phyloP scores from a whole-genome alignment of 371 early-diverging fungal species.

The Mortierella sp. region DNA sequence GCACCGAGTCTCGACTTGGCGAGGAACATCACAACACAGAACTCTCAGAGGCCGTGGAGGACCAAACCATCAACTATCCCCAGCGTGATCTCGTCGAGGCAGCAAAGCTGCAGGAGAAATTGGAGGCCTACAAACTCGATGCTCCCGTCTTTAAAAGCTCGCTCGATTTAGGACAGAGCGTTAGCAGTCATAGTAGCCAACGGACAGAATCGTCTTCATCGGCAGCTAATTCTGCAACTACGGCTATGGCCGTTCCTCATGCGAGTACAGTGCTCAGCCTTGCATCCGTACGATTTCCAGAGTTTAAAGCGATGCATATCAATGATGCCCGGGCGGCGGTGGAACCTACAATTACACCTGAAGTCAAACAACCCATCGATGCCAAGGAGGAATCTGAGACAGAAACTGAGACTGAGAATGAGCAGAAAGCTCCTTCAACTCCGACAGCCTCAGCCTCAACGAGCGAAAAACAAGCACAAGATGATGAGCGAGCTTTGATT shows the following conservation, averaged over 20 bases:
- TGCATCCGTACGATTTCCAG: background rate
- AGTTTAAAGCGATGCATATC: background rate
- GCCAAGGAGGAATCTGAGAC: slow-evolving; percentile 2
- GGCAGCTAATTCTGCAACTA: too few relatives aligned
- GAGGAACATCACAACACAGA: background rate
- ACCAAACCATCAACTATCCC: slow-evolving; percentile 23
- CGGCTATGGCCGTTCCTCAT: background rate
- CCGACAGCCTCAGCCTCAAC: slow-evolving; percentile 25
- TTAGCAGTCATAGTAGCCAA: background rate
- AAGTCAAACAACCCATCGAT: background rate
- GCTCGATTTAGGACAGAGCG: background rate
- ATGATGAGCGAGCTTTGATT: slow-evolving; percentile 21
- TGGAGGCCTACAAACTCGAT: slow-evolving; percentile 32
- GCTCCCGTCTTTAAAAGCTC: slow-evolving; percentile 29
- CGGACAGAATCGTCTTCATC: too few relatives aligned
- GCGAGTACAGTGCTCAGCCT: background rate
- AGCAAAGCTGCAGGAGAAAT: slow-evolving; percentile 14
- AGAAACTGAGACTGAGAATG: background rate
- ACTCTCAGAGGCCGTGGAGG: slow-evolving; percentile 1
- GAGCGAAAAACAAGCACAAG: slow-evolving; percentile 7
- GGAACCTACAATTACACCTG: background rate
- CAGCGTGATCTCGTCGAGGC: slow-evolving; percentile 28
- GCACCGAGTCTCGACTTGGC: slow-evolving; percentile 5
- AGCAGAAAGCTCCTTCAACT: slow-evolving; percentile 15
- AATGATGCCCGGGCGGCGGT: background rate